These are phyloP conservation scores for Pugionium dolabratum DNA, from an alignment of 345 rosid genomes.

Conservation along the genomic window DNA sequence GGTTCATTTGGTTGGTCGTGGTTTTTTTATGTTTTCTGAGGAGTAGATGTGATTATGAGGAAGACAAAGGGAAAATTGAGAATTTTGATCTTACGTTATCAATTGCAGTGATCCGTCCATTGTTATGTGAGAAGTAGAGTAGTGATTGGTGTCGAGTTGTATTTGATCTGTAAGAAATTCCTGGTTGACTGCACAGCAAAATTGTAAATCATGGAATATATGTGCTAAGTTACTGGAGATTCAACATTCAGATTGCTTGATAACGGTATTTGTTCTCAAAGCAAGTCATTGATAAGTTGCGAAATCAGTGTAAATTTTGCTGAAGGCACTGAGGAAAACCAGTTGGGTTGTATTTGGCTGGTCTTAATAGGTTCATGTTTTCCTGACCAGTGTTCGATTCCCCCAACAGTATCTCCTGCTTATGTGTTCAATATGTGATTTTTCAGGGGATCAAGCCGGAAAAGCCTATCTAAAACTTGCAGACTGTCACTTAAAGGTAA, in stretches of 20 bases:
- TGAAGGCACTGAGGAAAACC: neutral
- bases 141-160: too few relatives aligned
- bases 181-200: neutral
- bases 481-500: constrained; percentile 57
- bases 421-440: constrained; percentile 16
- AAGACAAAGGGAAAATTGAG: too few relatives aligned
- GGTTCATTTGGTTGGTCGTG: constrained; percentile 4
- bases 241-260: constrained; percentile 17
- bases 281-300: constrained; percentile 4
- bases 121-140: too few relatives aligned
- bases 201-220: neutral
- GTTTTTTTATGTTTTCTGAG: neutral
- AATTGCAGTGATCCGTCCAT: too few relatives aligned
- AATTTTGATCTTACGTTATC: neutral
- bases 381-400: neutral
- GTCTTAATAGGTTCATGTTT: constrained; percentile 1
- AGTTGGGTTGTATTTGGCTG: constrained; percentile 14
- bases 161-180: neutral
- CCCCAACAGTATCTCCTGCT: neutral
- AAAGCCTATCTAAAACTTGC: constrained; percentile 56
- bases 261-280: neutral
- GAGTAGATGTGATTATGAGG: too few relatives aligned
- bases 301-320: constrained; percentile 7
- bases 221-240: neutral
- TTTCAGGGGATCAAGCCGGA: constrained; percentile 77